phyloP scores from a whole-genome alignment of 192 early-diverging fungal genomes.

The Podila verticillata region DNA sequence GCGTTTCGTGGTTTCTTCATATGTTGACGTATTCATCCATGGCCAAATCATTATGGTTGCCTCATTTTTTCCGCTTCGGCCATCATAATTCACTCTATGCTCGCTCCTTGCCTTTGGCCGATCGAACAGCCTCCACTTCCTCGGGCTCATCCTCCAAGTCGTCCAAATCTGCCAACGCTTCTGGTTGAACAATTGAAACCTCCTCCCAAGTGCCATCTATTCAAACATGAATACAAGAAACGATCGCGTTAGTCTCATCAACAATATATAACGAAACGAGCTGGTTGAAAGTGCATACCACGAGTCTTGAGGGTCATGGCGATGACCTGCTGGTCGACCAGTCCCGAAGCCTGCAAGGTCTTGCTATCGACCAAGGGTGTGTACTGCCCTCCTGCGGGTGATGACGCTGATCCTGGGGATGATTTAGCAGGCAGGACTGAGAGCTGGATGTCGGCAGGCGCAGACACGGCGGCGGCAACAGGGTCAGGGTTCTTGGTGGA shows the following conservation, averaged over 20 bases:
- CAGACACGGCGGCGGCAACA: slow-evolving; percentile 1
- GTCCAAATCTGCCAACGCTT: slow-evolving; percentile 27
- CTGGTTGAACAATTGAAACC: slow-evolving; percentile 29
- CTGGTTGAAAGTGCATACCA: slow-evolving; percentile 4
- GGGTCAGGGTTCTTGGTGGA: slow-evolving; percentile 15
- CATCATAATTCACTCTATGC: not conserved
- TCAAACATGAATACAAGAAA: not conserved
- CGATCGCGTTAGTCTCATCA: too few species aligned
- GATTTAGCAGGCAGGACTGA: slow-evolving; percentile 5
- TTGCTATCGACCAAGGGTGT: slow-evolving; percentile 19
- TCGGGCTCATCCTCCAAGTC: slow-evolving; percentile 38
- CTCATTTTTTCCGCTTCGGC: not conserved
- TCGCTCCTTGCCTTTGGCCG: slow-evolving; percentile 42
- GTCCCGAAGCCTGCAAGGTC: slow-evolving; percentile 20
- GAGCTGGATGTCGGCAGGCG: slow-evolving; percentile 18
- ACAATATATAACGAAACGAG: too few species aligned
- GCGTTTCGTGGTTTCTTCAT: too few species aligned
- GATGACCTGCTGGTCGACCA: slow-evolving; percentile 42
- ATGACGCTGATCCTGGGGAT: not conserved
- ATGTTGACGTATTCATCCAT: too few species aligned
- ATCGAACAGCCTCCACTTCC: slow-evolving; percentile 19
- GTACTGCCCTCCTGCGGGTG: not conserved
- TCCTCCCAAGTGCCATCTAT: slow-evolving; percentile 40
- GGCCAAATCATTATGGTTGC: too few species aligned
- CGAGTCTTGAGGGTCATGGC: slow-evolving; percentile 31